Conservation (phyloP, 805 yeast genomes). For the Jamesozyma gamospora region DNA sequence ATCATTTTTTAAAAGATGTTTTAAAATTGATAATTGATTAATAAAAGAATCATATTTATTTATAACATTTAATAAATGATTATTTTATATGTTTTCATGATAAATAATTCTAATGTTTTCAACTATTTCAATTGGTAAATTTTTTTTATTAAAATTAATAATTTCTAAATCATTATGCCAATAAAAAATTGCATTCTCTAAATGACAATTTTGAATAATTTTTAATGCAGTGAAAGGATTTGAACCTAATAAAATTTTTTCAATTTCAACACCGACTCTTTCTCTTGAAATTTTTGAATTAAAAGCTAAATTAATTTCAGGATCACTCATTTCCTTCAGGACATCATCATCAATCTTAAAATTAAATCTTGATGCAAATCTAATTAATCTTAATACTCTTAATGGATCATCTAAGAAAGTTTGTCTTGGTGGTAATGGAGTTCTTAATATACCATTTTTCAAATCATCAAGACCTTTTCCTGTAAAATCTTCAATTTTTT, state of each 20-base stretch:
- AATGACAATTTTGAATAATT: slow-evolving; percentile 43
- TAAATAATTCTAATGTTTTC: slow-evolving; percentile 11
- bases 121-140: slow-evolving; percentile 8
- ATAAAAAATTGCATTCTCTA: slow-evolving; percentile 52
- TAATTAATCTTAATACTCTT: slow-evolving; percentile 70
- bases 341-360: slow-evolving; percentile 56
- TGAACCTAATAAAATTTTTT: slow-evolving; percentile 58
- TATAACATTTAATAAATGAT: slow-evolving; percentile 7
- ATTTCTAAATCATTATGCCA: slow-evolving; percentile 24
- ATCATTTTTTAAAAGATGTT: slow-evolving; percentile 1
- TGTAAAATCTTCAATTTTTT: slow-evolving; percentile 76
- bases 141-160: slow-evolving; percentile 15
- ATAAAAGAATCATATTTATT: slow-evolving; percentile 2
- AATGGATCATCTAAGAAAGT: slow-evolving; percentile 93
- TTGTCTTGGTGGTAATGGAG: slow-evolving; percentile 76
- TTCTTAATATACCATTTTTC: slow-evolving; percentile 57
- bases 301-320: slow-evolving; percentile 48
- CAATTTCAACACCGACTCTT: slow-evolving; percentile 77
- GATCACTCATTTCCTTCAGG: slow-evolving; percentile 51
- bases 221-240: slow-evolving; percentile 56
- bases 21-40: slow-evolving; percentile 5
- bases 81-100: slow-evolving; percentile 10
- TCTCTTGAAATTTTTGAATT: slow-evolving; percentile 76
- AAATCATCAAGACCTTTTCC: slow-evolving; percentile 66
- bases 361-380: slow-evolving; percentile 75